Conservation (phyloP, 2,329 filamentous ascomycete genomes). For the Trichoderma atrobrunneum region DNA sequence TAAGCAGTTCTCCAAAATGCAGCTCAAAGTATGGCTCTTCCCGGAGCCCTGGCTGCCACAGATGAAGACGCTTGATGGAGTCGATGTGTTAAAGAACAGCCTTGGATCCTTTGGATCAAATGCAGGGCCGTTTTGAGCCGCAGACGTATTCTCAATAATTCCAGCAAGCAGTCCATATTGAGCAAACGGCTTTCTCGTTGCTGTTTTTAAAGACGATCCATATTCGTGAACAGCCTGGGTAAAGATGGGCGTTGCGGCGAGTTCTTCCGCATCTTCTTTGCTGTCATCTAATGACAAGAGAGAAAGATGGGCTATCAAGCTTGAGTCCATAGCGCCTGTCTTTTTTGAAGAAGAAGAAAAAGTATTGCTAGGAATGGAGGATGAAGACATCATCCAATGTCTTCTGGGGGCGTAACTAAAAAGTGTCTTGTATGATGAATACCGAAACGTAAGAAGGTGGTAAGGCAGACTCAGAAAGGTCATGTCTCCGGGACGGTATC, state of each 20-base stretch:
- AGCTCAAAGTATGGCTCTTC: constrained; percentile 60
- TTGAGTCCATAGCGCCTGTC: neutral
- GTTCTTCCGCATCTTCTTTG: constrained; percentile 10
- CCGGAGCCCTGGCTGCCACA: constrained; percentile 64
- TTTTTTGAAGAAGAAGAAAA: neutral
- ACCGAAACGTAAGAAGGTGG: neutral
- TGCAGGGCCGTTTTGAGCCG: no score
- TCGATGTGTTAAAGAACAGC: constrained; percentile 45
- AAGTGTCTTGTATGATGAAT: neutral
- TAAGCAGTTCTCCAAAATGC: constrained; percentile 56
- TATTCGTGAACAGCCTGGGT: constrained; percentile 20
- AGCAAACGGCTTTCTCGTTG: neutral
- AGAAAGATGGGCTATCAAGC: neutral
- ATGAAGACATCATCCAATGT: neutral
- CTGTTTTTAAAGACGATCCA: neutral
- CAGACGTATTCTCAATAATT: neutral
- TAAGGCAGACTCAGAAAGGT: neutral
- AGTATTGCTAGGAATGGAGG: neutral
- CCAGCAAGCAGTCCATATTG: constrained; percentile 26
- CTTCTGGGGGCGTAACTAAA: neutral
- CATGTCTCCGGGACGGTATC: neutral
- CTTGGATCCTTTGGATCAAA: constrained; percentile 26
- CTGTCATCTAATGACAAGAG: neutral
- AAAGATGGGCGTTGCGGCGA: constrained; percentile 22
- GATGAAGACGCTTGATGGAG: constrained; percentile 59